Evolutionary conservation across 2,329 filamentous ascomycete species (phyloP), one percentile per base, ranked within the genome.

Genomic region (Sclerotinia sclerotiorum): DNA sequence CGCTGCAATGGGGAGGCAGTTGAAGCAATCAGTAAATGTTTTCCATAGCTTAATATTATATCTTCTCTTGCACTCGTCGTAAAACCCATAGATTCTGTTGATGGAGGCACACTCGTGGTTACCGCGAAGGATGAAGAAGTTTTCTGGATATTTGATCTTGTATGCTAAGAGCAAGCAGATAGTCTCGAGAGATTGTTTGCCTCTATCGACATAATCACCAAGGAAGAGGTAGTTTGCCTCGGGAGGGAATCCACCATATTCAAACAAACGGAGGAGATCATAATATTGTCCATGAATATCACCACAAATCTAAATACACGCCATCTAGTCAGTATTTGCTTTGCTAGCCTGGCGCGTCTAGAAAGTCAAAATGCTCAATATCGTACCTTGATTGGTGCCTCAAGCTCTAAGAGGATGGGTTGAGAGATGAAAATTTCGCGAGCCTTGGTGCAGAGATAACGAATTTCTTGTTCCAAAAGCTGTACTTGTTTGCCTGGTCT

Each of bases 11-110:
- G 94, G 94, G 78, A 98, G 83, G 83, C 93, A 97, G 86, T 99
- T 99, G 88, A 99, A 99, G 86, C 94, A 97, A 81, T 99, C 94
- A 72, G 94, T 97, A 80, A 99, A 98, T 1, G 94, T 98, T 87
- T 99, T 99, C 94, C 94, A 98, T 71, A 98, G 87, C 87, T 98
- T 98, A 85, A 98, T 97, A 83, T 98, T 99, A 84, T 97, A 98
- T 76, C 94, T 88, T 79, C 95, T 90, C 86, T 99, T 99, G 89
- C 94, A 99, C 82, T 99, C 94, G 79, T 99, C 95, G 85, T 99
- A 99, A 85, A 99, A 99, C 70, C 95, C 95, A 81, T 99, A 99
- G 81, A 98, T 97, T 79, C 95, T 93, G 84, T 97, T 99, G 85
- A 99, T 97, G 65, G 92, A 97, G 69, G 95, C 95, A 83, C 95